Evolutionary conservation across 441 rosid species (phyloP).

Genomic region (Pelargonium australe): DNA sequence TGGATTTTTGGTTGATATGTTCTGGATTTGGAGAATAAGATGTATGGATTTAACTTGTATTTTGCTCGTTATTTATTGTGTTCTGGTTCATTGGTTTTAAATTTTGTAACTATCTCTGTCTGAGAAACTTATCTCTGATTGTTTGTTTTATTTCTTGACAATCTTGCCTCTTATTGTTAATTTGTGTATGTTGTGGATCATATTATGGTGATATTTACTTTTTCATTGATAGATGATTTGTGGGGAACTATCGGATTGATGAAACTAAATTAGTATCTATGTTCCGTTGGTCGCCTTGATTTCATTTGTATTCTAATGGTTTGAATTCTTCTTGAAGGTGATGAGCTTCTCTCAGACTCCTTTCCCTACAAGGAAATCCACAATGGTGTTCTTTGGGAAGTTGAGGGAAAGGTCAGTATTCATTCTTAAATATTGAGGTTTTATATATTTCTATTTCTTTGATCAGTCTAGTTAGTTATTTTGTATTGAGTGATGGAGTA

Average conservation of each 20-base stretch:
- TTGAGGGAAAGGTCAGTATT: slow-evolving; percentile 8
- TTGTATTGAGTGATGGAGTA: not conserved
- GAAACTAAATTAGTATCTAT: not conserved
- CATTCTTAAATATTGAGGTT: not conserved
- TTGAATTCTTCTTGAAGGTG: not conserved
- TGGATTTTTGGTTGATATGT: no score
- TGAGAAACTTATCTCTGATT: no score
- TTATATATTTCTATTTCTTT: not conserved
- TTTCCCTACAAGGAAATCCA: slow-evolving; percentile 4
- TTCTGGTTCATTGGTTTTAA: no score
- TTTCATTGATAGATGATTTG: not conserved
- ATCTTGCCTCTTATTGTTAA: no score
- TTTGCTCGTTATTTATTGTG: no score
- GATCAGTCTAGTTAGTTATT: not conserved
- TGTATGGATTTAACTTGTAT: no score
- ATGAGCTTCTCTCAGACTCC: slow-evolving; percentile 5
- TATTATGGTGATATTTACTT: no score
- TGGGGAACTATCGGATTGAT: no score
- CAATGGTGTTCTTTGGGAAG: slow-evolving; percentile 8
- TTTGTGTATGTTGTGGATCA: no score
- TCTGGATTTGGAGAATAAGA: no score
- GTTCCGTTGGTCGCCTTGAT: not conserved
- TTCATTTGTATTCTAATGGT: not conserved
- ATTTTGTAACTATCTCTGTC: no score
- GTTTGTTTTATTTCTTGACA: no score